Conservation (phyloP, 345 rosid genomes). For the Eucalyptus paniculata region DNA sequence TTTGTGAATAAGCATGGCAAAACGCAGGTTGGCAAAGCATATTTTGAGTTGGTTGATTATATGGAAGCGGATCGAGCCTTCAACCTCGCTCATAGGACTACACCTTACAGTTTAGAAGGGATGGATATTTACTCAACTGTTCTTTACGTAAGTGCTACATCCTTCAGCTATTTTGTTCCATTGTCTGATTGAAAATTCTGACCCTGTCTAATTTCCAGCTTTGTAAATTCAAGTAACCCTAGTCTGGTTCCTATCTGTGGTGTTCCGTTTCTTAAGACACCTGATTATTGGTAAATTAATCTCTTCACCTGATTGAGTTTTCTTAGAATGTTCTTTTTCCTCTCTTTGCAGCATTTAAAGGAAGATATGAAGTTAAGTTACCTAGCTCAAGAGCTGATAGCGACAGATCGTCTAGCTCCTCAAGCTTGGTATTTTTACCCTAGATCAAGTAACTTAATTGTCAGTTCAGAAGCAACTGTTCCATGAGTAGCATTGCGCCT, state of each 20-base stretch:
- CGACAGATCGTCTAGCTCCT: slow-evolving; percentile 93
- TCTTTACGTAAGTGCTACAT: slow-evolving; percentile 55
- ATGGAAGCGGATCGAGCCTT: slow-evolving; percentile 85
- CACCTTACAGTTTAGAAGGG: slow-evolving; percentile 93
- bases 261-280: not conserved
- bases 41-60: slow-evolving; percentile 88
- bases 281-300: not conserved
- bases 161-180: not conserved
- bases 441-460: not conserved
- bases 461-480: not conserved
- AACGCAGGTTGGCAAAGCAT: slow-evolving; percentile 79
- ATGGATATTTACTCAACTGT: slow-evolving; percentile 95
- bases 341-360: slow-evolving; percentile 76
- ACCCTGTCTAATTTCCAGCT: not conserved
- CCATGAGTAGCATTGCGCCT: not conserved
- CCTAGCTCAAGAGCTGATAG: slow-evolving; percentile 83
- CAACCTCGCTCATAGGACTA: slow-evolving; percentile 60
- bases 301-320: not conserved
- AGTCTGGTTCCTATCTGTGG: not conserved
- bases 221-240: not conserved
- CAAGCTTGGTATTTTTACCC: slow-evolving; percentile 64
- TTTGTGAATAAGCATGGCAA: not conserved
- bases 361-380: slow-evolving; percentile 97
- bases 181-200: not conserved
- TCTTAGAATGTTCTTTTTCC: not conserved